Base-by-base conservation (phyloP, 257 asterid genomes). In the Solanum sejunctum region DNA sequence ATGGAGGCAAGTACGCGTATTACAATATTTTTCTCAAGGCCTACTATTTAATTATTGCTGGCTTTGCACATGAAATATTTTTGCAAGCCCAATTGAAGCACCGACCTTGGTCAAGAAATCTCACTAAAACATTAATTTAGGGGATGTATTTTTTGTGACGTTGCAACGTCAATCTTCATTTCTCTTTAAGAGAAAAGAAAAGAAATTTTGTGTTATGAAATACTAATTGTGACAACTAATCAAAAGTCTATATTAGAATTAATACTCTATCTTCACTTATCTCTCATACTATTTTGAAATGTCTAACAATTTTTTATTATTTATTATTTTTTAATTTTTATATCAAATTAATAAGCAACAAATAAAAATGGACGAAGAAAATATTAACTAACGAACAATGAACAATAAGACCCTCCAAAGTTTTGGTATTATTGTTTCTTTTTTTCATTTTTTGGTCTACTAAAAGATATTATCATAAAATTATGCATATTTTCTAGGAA, bases 41-140 rank as follows among this genome's bases (percentile, higher is more conserved):
- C 21, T 23, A 47, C 1, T 32, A 67, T 67, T 36, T 15, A 77
- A 49, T 77, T 49, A 51, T 77, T 51, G 82, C 47, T 26, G 10
- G 61, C 61, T 16, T 15, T 49, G 82, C 16, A 49, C 60, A 75
- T 8, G 20, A 45, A 49, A 23, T 21, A 47, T 28, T 45, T 49
- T 45, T 41, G 57, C 57, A 72, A 45, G 11, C 21, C 43, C 39
- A n/a, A 73, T 43, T 45, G 12, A n/a, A 75, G 21, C 47, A 77
- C 82, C 82, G 82, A 77, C 63, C 82, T 26, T 15, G 10, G 58
- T n/a, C n/a, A 45, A 16, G 7, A 73, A 73, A 45, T 47, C 21
- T 47, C 36, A 47, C 11, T 5, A 45, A 45, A 45, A 12, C 51
- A 41, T 71, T 41, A 41, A 43, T 11, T 71, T 43, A 9, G 43